Base-by-base conservation (phyloP, 2,329 filamentous ascomycete species). In the Trichoderma breve region DNA sequence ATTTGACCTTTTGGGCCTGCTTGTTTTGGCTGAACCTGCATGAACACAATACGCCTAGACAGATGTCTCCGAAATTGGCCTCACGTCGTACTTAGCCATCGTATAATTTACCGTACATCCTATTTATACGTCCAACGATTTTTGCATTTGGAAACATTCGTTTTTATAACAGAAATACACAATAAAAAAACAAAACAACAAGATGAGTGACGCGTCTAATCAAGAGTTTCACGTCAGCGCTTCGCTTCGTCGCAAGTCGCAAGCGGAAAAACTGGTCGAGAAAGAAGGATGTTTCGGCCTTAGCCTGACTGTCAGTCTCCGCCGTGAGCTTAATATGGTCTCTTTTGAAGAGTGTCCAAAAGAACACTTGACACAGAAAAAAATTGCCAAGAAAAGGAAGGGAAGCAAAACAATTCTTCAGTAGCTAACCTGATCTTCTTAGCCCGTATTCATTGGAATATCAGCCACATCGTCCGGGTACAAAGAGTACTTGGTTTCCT, bases 391-490 rank as follows among this genome's bases (percentile, higher is more conserved):
- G 36, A 39, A 39, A 18, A 18, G 8, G 36, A 8, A 39, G 36
- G 15, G 15, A 18, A 39, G 6, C 15, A 18, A 2, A 9, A n/a
- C 39, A n/a, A 18, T 43, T n/a, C 6, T n/a, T 43, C 36, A 43
- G 36, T 8, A 18, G 36, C 36, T 43, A 18, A 43, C 36, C 36
- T 51, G n/a, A 11, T n/a, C 5, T 18, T 55, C n/a, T 14, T 63
- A 73, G 72, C 64, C 68, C 28, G 84, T 92, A 62, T 93, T 87
- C 75, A 80, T 89, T 55, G 91, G 91, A 70, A 87, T 92, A 39
- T 89, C 90, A 4, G 87, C 87, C 53, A 82, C 86, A 62, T 82
- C 86, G 62, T 80, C 83, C 1, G 83, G 87, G 36, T 83, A 87
- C 71, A 82, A 84, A 66, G 85, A 85, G 1, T 84, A 89, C 12